Base-by-base conservation (phyloP, 2,329 filamentous ascomycete species). In the Cladophialophora bantiana region DNA sequence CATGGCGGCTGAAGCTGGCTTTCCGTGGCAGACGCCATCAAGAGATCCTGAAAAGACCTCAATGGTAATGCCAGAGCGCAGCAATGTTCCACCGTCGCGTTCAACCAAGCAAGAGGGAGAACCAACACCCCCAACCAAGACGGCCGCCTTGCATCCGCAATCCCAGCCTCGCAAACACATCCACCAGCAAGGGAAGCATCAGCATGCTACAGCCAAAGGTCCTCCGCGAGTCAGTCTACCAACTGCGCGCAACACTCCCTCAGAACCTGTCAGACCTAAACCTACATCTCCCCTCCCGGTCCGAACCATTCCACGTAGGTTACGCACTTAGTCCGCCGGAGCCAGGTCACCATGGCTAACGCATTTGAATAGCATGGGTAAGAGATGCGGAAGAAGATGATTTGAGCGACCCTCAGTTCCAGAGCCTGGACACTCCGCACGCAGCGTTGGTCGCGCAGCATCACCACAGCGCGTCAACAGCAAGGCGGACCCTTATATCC, bases 391-490 rank as follows among this genome's bases (percentile, higher is more conserved):
- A 80, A 54, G 78, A 78, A 26, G 76, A 78, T 40, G 80, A 78
- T 42, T 71, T 77, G 31, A 76, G 79, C 45, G 73, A 78, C 45
- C 68, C 72, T 52, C 75, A 76, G 45, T 76, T 76, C 45, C 73
- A 70, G 13, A 71, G 80, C 15, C 74, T 81, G 9, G 79, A 78
- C 55, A 71, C 76, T 32, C 74, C 78, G 40, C 72, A 76, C 40
- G 77, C 76, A 58, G 81, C 78, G n/a, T 69, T 79, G 38, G 75
- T 83, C 54, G 81, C 81, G 50, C 81, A 83, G 54, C 81, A 83
- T 70, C 81, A 83, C 64, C 76, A 80, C 72, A 77, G 75, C 18
- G 78, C 80, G 4, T 75, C 78, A 64, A 67, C 72, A 32, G 75
- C 73, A 31, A 73, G 74, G 15, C 72, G 75, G 42, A 64, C 71